Percentiles rank a stretch among this genome's conserved stretches.
phyloP scores from a whole-genome alignment of 176 grass and related monocot genomes.

The Themeda triandra region DNA sequence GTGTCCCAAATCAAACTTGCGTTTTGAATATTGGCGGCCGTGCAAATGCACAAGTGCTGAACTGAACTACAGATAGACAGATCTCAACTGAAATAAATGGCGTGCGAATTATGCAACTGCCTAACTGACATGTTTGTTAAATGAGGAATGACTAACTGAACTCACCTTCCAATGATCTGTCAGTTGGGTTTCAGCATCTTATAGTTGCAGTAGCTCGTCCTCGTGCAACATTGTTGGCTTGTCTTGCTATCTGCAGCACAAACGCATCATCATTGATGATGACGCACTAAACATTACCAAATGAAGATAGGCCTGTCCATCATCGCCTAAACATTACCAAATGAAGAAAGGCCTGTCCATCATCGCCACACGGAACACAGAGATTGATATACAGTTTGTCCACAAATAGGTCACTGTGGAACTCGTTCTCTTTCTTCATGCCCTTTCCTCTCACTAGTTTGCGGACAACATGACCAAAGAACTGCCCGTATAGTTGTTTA shows the following conservation, averaged over 20 bases:
- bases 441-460: too few relatives aligned
- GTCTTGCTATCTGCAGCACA: background rate
- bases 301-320: too few relatives aligned
- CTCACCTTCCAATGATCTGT: constrained; percentile 3
- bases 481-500: too few relatives aligned
- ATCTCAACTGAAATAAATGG: background rate
- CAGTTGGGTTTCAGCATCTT: background rate
- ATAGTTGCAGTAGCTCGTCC: constrained; percentile 2
- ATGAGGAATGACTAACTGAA: background rate
- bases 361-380: too few relatives aligned
- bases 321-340: too few relatives aligned
- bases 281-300: too few relatives aligned
- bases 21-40: background rate
- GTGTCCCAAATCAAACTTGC: background rate
- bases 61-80: constrained; percentile 19
- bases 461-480: too few relatives aligned
- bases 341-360: too few relatives aligned
- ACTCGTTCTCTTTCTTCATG: too few relatives aligned
- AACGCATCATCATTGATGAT: background rate
- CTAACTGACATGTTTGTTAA: background rate
- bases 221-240: constrained; percentile 22
- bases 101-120: background rate
- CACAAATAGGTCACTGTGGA: too few relatives aligned
- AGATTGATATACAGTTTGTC: too few relatives aligned
- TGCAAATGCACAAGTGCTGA: constrained; percentile 17